Conservation (phyloP, 177 flowering plant genomes). For the Telopea speciosissima region DNA sequence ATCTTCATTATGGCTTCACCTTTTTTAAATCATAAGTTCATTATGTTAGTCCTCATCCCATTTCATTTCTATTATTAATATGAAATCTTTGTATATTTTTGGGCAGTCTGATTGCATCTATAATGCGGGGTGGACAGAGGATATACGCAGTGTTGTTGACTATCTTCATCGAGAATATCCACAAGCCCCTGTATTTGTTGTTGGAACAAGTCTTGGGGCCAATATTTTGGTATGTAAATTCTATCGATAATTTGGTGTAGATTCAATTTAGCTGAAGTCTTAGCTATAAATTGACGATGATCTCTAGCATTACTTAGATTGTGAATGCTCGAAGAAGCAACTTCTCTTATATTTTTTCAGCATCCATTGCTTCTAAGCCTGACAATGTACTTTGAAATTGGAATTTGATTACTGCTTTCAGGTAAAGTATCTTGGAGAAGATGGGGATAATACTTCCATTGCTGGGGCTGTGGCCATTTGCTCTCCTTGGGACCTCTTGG, state of each 20-base stretch:
- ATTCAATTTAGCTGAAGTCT: neutral
- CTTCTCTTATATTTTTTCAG: neutral
- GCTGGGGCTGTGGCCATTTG: slow-evolving; percentile 89
- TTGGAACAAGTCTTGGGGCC: slow-evolving; percentile 98
- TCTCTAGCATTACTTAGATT: neutral
- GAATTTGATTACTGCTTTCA: slow-evolving; percentile 22
- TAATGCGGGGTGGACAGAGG: slow-evolving; percentile 98
- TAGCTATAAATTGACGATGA: neutral
- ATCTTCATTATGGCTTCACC: too few species aligned
- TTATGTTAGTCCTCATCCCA: neutral
- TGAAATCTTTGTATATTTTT: slow-evolving; percentile 7
- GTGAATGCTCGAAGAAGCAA: too few species aligned
- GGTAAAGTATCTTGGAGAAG: slow-evolving; percentile 98
- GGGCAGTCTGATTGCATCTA: slow-evolving; percentile 94
- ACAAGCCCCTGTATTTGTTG: slow-evolving; percentile 64
- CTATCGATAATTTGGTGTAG: neutral
- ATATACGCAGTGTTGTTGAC: slow-evolving; percentile 52
- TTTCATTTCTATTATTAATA: slow-evolving; percentile 1
- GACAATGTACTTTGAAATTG: neutral
- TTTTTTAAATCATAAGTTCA: too few species aligned
- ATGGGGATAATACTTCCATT: slow-evolving; percentile 63
- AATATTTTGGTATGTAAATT: slow-evolving; percentile 67
- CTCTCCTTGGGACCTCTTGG: slow-evolving; percentile 99
- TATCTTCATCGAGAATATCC: slow-evolving; percentile 69
- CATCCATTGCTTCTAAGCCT: neutral